Base-by-base conservation (phyloP, 208 protist genomes). In the Acanthamoeba sp. region DNA sequence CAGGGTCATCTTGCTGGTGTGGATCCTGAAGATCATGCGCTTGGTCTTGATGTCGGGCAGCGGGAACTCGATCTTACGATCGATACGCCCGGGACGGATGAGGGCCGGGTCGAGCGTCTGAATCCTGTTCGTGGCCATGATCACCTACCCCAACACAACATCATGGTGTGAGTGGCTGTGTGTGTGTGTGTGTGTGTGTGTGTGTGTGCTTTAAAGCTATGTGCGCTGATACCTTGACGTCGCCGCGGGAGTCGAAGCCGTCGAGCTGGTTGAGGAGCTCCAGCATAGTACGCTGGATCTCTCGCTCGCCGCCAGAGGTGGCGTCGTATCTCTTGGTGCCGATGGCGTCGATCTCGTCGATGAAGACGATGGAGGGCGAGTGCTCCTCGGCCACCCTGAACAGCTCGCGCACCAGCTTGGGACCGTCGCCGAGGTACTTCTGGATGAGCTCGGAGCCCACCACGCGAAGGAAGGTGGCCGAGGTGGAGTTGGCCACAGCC, bases 321-420 rank as follows among this genome's bases (percentile, higher is more conserved):
- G 99, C 98, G 94, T 99, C 99, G 97, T 99, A 99, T 27, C 98
- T 96, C 97, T 99, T 99, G 40, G 99, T 99, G 64, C 99, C 99
- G 82, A 99, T 99, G 20, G 99, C 99, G 97, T 99, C 99, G 94
- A 99, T 99, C 96, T 99, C 99, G 96, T 99, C 99, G 96, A 99
- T 99, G 97, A 99, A 99, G 66, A 99, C 99, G 96, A 99, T 99
- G 38, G 99, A 98, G 7, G 99, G 99, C 18, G 99, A 98, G 94
- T 98, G 98, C 95, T 99, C 99, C 95, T 99, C 99, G 2, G 99
- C 99, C 6, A 99, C 98, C 87, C 99, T 97, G 97, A 99, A 99
- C n/a, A 99, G 96, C 96, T 99, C 99, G 66, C 99, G 97, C 42
- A 99, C 99, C 18, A 99, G 97, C 97, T 99, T 99, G 32, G 99